Evolutionary conservation across 495 filamentous ascomycete species (phyloP).

Genomic region (Penicillium simplicissimum): DNA sequence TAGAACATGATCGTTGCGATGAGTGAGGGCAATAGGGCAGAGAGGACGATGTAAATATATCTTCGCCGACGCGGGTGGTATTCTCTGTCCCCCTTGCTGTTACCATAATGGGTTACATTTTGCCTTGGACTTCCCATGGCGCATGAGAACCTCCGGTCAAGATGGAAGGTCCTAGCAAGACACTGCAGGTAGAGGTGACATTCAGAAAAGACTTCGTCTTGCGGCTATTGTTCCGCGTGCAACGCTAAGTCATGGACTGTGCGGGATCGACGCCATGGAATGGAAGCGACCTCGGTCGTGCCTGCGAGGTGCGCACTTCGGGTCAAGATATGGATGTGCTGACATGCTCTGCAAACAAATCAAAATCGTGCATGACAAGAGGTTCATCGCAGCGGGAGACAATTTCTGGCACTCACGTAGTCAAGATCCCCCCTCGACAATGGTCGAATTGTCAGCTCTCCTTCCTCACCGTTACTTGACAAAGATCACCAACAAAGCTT

Average conservation of each 20-base stretch:
- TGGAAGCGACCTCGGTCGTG: not conserved
- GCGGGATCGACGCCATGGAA: not conserved
- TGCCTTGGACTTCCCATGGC: slow-evolving; percentile 1
- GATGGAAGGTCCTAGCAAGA: not conserved
- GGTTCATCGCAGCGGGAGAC: too few relatives aligned
- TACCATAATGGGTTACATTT: slow-evolving; percentile 13
- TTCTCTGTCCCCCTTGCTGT: slow-evolving; percentile 3
- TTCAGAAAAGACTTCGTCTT: not conserved
- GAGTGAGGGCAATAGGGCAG: not conserved
- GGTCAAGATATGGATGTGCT: not conserved
- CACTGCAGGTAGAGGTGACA: slow-evolving; percentile 9
- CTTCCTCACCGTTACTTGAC: not conserved
- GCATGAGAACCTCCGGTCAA: not conserved
- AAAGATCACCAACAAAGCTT: slow-evolving; percentile 1
- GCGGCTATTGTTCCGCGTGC: not conserved
- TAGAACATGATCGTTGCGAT: slow-evolving; percentile 9
- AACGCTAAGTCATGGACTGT: too few relatives aligned
- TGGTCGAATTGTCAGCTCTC: not conserved
- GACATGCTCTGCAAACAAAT: not conserved
- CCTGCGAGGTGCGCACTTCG: not conserved
- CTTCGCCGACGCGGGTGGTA: not conserved
- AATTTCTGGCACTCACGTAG: too few relatives aligned
- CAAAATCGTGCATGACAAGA: not conserved
- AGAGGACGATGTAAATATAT: not conserved
- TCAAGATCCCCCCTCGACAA: not conserved